A percentile compares a stretch with the other conserved stretches of the same genome.
Evolutionary conservation across 129 eudicot species (phyloP).

Genomic region (Logfia minima): DNA sequence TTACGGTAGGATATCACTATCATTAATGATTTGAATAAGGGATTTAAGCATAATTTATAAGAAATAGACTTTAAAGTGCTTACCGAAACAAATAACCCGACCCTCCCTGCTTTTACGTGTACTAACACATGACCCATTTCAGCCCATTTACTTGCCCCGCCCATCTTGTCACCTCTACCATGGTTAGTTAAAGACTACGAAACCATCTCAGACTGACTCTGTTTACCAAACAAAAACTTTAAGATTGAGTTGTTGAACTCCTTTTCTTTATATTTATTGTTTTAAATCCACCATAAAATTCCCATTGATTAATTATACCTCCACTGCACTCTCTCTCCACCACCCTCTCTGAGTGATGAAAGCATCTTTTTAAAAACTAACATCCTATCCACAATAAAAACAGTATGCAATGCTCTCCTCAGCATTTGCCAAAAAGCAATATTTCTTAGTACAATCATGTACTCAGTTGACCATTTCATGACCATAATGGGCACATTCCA

Average conservation of each 20-base stretch:
- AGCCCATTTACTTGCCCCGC: background rate
- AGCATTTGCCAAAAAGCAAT: constrained; percentile 30
- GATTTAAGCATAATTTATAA: background rate
- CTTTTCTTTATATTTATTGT: constrained; percentile 20
- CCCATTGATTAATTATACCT: constrained; percentile 27
- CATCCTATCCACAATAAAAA: constrained; percentile 39
- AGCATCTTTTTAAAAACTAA: constrained; percentile 31
- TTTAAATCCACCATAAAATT: constrained; percentile 29
- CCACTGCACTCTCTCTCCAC: constrained; percentile 30
- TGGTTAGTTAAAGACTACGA: background rate
- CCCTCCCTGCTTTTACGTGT: background rate
- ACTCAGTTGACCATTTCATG: constrained; percentile 34
- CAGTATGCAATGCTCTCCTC: constrained; percentile 8
- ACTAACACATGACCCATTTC: background rate
- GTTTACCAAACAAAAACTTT: constrained; percentile 13
- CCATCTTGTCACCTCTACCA: background rate
- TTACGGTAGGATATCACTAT: too few species aligned
- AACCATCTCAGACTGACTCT: constrained; percentile 22
- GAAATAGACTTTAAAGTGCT: background rate
- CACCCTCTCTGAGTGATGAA: constrained; percentile 33
- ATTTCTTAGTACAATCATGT: constrained; percentile 27
- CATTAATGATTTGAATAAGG: background rate
- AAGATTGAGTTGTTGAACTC: constrained; percentile 40
- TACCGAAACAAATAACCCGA: background rate
- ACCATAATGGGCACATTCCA: constrained; percentile 29